Evolutionary conservation across 2,329 filamentous ascomycete genomes (phyloP), one percentile per base, ranked within the genome.

Genomic region (Fusarium nygamai): DNA sequence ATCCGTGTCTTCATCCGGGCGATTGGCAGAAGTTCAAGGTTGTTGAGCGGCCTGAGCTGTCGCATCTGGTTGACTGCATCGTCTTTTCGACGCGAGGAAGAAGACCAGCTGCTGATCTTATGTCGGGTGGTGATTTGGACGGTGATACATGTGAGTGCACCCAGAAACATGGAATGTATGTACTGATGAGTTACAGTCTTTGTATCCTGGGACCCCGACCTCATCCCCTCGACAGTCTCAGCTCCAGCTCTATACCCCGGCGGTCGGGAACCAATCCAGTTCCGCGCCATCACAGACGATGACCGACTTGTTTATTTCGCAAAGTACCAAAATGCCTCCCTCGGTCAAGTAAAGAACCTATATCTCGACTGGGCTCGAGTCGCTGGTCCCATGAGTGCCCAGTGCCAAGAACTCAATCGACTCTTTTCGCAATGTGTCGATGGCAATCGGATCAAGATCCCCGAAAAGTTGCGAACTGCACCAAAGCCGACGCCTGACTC

Each of bases 1-100:
- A 66, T 6, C 64, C 60, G 0, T 66, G 64, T 27, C 64, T 66
- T 14, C 64, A 66, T n/a, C 60, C 60, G 0, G 64, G 64, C 0
- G 64, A 66, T 9, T 66, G 64, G 64, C 60, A 66, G 5, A 66
- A 65, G 36, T 48, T 64, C 24, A 66, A 19, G 11, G 48, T 65
- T 0, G 48, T 65, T 33, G 64, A 65, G 13, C 36, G 64, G 0
- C 64, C 64, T 2, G 64, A 66, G 24, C 22, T 66, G 1, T 20
- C 36, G 0, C 64, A 64, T 36, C 4, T 66, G 2, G 43, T 41
- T 1, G 64, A 66, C 7, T 66, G 64, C 1, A 64, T 66, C 13
- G 64, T 66, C 1, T 66, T 66, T 19, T 57, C 64, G 2, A 64
- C 41, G 6, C 50, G 34, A 3, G 64, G 64, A 3, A 64, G 19